Evolutionary conservation across 768 basidiomycete genomes (phyloP).

Genomic region (Pleurotus tuoliensis): DNA sequence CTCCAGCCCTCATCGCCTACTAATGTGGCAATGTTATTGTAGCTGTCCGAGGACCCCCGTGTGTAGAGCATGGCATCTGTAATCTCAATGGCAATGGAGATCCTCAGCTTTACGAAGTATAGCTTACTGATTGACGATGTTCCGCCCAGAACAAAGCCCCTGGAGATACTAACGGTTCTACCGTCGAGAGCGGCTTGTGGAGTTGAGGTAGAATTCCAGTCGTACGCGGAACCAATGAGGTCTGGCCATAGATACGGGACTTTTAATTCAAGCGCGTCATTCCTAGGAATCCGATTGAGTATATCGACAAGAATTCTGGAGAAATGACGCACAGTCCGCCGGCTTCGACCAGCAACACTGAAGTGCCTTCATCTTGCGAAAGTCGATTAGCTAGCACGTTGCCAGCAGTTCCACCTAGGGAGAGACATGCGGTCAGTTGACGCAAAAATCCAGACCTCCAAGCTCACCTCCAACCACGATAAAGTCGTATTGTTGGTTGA

Average conservation of each 20-base stretch:
- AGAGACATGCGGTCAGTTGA: neutral
- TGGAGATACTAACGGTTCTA: conserved; percentile 19
- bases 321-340: conserved; percentile 20
- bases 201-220: conserved; percentile 31
- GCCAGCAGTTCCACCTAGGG: conserved; percentile 19
- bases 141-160: conserved; percentile 29
- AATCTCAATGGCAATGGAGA: neutral
- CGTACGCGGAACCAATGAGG: conserved; percentile 14
- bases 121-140: conserved; percentile 26
- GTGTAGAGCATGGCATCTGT: conserved; percentile 24
- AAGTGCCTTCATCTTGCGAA: conserved; percentile 18
- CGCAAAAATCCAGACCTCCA: neutral
- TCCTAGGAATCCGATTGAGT: too few relatives aligned
- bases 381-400: conserved; percentile 25
- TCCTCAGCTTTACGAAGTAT: neutral
- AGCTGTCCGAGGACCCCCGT: conserved; percentile 22
- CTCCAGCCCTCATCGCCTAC: conserved; percentile 23
- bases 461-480: conserved; percentile 7
- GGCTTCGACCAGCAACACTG: conserved; percentile 28
- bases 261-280: neutral
- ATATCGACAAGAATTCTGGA: too few relatives aligned
- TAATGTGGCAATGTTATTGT: conserved; percentile 17
- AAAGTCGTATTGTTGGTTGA: conserved; percentile 6
- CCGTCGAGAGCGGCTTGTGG: conserved; percentile 23
- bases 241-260: conserved; percentile 15